phyloP scores from a whole-genome alignment of 805 yeast genomes.

The Saccharomycopsis schoenii region DNA sequence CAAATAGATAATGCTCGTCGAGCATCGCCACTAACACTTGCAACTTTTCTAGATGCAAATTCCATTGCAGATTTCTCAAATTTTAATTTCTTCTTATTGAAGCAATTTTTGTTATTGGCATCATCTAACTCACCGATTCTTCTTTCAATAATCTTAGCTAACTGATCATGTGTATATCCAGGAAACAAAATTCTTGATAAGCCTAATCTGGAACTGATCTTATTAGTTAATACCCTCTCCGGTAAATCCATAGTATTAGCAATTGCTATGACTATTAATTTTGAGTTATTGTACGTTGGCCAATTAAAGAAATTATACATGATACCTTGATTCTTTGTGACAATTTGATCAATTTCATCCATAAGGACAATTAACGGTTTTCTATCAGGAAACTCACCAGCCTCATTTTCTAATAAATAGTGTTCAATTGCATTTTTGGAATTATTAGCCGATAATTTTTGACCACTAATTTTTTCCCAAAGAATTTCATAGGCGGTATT shows the following conservation, averaged over 20 bases:
- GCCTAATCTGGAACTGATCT: slow-evolving; percentile 86
- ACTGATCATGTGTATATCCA: slow-evolving; percentile 76
- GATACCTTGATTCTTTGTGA: slow-evolving; percentile 70
- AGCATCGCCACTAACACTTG: slow-evolving; percentile 96
- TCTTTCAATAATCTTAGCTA: slow-evolving; percentile 63
- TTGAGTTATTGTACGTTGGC: slow-evolving; percentile 80
- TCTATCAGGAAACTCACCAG: slow-evolving; percentile 23
- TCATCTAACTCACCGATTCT: slow-evolving; percentile 39
- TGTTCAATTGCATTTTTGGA: slow-evolving; percentile 62
- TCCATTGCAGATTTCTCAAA: slow-evolving; percentile 69
- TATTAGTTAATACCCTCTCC: slow-evolving; percentile 76
- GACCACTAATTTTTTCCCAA: slow-evolving; percentile 67
- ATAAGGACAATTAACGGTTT: slow-evolving; percentile 65
- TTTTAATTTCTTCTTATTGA: slow-evolving; percentile 33
- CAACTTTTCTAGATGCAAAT: slow-evolving; percentile 88
- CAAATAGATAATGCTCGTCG: slow-evolving; percentile 84
- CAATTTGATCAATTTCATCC: slow-evolving; percentile 91
- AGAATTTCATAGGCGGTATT: slow-evolving; percentile 70
- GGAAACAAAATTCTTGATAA: slow-evolving; percentile 77
- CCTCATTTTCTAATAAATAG: slow-evolving; percentile 39
- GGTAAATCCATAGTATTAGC: slow-evolving; percentile 98
- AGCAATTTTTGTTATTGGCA: slow-evolving; percentile 29
- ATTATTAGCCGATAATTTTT: slow-evolving; percentile 47
- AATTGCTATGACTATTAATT: slow-evolving; percentile 79
- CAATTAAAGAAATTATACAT: slow-evolving; percentile 96